Evolutionary conservation across 116 monocot genomes (phyloP).

Genomic region (Posidonia oceanica): DNA sequence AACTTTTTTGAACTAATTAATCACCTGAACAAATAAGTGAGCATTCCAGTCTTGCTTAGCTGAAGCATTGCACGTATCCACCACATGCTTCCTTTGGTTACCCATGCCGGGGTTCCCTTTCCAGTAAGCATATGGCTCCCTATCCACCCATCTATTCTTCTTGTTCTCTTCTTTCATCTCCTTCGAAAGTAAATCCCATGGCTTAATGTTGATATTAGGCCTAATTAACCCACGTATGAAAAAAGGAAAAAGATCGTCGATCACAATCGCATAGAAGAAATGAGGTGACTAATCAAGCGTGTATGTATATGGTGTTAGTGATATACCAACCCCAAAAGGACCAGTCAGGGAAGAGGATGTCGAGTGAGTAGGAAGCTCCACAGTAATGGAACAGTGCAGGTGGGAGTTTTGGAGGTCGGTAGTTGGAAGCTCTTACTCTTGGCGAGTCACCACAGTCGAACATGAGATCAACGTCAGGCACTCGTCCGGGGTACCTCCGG

Average conservation of each 20-base stretch:
- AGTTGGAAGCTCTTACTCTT: conserved; percentile 5
- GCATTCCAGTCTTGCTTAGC: conserved; percentile 36
- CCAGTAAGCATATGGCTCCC: conserved; percentile 51
- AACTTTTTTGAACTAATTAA: neutral
- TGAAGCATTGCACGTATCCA: conserved; percentile 33
- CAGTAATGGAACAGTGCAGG: conserved; percentile 10
- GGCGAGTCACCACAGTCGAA: conserved; percentile 60
- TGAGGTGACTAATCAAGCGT: neutral
- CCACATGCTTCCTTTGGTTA: conserved; percentile 9
- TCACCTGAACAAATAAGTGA: conserved; percentile 38
- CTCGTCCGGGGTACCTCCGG: conserved; percentile 36
- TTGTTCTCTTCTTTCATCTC: conserved; percentile 26
- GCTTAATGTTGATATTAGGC: conserved; percentile 46
- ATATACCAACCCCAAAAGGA: conserved; percentile 15
- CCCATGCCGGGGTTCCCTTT: conserved; percentile 34
- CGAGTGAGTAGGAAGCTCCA: neutral
- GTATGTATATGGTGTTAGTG: too few relatives aligned
- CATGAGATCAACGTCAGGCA: conserved; percentile 63
- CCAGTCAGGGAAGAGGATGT: conserved; percentile 17
- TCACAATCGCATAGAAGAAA: neutral
- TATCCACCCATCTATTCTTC: conserved; percentile 24
- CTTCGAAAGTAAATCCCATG: conserved; percentile 25
- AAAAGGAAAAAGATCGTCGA: neutral
- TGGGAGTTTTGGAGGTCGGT: neutral
- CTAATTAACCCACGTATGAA: conserved; percentile 7